phyloP scores from a whole-genome alignment of 2,329 filamentous ascomycete genomes.

The Talaromyces islandicus region DNA sequence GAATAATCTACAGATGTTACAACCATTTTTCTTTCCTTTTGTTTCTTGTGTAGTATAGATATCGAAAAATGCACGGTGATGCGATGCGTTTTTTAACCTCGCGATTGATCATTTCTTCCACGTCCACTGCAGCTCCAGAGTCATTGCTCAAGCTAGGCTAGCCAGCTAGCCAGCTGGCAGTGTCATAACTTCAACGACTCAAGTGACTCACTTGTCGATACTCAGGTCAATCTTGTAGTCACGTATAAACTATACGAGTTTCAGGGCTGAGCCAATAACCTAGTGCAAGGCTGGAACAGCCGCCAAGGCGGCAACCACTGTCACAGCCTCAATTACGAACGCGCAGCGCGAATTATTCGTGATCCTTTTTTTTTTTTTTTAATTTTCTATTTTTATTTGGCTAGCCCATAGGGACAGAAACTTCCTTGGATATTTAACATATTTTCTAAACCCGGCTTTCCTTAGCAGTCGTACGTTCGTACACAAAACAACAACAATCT shows the following conservation, averaged over 20 bases:
- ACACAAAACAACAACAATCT: not conserved
- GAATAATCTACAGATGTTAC: constrained; percentile 25
- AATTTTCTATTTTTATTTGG: not conserved
- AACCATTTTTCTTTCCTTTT: constrained; percentile 7
- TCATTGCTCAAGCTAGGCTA: not conserved
- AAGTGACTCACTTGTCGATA: not conserved
- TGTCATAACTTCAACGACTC: not conserved
- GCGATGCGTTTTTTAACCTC: not conserved
- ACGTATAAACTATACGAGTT: not conserved
- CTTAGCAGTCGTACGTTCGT: not conserved
- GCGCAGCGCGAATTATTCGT: not conserved
- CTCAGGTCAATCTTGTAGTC: not conserved
- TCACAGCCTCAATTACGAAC: not conserved
- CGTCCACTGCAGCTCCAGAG: not conserved
- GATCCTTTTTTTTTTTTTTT: not conserved
- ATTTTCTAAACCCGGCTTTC: not conserved
- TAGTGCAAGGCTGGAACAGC: not conserved
- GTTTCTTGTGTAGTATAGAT: constrained; percentile 12
- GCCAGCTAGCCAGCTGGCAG: not conserved
- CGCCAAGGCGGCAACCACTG: not conserved
- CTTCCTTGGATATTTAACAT: not conserved
- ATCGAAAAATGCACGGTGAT: not conserved
- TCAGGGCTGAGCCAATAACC: not conserved
- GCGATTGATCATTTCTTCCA: not conserved
- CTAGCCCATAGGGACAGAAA: not conserved